These are phyloP conservation scores for Skeletonema costatum DNA, from an alignment of 108 stramenopile genomes.

Conservation along the genomic window DNA sequence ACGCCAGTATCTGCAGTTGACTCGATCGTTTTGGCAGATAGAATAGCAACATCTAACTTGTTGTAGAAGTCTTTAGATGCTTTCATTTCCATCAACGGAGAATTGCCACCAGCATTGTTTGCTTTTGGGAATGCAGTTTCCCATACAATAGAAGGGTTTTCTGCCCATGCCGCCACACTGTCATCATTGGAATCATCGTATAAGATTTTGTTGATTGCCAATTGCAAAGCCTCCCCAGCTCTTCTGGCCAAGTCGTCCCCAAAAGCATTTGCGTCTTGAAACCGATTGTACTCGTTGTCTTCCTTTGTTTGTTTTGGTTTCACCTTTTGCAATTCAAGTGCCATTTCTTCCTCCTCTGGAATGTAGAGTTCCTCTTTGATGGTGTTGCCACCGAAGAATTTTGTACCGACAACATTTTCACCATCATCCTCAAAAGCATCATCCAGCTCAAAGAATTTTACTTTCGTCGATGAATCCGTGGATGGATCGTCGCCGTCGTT, in stretches of 20 bases:
- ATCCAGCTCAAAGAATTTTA: slow-evolving; percentile 39
- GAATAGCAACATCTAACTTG: slow-evolving; percentile 70
- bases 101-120: slow-evolving; percentile 1
- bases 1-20: slow-evolving; percentile 2
- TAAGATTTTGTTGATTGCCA: slow-evolving; percentile 57
- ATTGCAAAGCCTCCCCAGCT: slow-evolving; percentile 61
- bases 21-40: slow-evolving; percentile 49
- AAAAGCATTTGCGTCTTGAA: slow-evolving; percentile 53
- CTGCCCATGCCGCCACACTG: slow-evolving; percentile 8
- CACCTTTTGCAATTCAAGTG: slow-evolving; percentile 38
- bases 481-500: slow-evolving; percentile 8
- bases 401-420: slow-evolving; percentile 38
- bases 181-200: slow-evolving; percentile 34
- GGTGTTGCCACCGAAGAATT: slow-evolving; percentile 71
- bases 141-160: slow-evolving; percentile 55
- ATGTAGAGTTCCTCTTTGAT: slow-evolving; percentile 80
- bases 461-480: background rate
- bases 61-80: slow-evolving; percentile 65
- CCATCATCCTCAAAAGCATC: slow-evolving; percentile 46
- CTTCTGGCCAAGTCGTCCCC: slow-evolving; percentile 30
- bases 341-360: slow-evolving; percentile 62
- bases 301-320: slow-evolving; percentile 1
- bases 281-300: slow-evolving; percentile 44
- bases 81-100: slow-evolving; percentile 63
- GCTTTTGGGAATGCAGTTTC: slow-evolving; percentile 48